Evolutionary conservation across 257 asterid genomes (phyloP).

Genomic region (Solanum chiquidenum): DNA sequence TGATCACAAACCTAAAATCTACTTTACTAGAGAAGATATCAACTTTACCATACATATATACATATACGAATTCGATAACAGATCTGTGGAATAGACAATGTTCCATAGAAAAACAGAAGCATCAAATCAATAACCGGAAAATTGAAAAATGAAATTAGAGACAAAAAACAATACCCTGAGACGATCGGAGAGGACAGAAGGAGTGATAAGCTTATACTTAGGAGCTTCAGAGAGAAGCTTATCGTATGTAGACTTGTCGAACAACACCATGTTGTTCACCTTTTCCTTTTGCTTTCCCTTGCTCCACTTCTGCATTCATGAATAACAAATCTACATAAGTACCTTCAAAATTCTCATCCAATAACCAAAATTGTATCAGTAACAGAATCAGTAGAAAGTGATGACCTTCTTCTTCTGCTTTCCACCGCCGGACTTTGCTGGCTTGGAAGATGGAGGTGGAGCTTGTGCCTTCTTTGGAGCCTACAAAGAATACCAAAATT

Average conservation of each 20-base stretch:
- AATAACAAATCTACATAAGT: background rate
- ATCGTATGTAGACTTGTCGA: slow-evolving; percentile 77
- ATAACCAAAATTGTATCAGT: background rate
- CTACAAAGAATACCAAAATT: slow-evolving; percentile 18
- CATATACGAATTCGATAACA: background rate
- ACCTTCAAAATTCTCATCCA: background rate
- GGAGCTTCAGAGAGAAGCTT: slow-evolving; percentile 81
- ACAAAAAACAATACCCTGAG: slow-evolving; percentile 48
- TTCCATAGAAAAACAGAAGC: background rate
- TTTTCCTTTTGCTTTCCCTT: slow-evolving; percentile 97
- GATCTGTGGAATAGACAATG: background rate
- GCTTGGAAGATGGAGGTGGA: slow-evolving; percentile 88
- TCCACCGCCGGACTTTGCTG: slow-evolving; percentile 88
- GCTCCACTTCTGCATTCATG: slow-evolving; percentile 56
- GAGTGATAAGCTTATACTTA: slow-evolving; percentile 87
- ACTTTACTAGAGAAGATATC: background rate
- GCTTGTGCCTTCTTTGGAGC: slow-evolving; percentile 94
- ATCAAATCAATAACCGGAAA: background rate
- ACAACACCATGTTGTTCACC: slow-evolving; percentile 91
- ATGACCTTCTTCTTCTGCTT: slow-evolving; percentile 93
- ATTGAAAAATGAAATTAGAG: background rate
- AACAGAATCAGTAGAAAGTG: background rate
- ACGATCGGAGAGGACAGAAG: slow-evolving; percentile 86
- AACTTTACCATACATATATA: background rate
- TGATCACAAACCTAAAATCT: background rate